phyloP scores from a whole-genome alignment of 768 basidiomycete species.

The Suillus paluster region DNA sequence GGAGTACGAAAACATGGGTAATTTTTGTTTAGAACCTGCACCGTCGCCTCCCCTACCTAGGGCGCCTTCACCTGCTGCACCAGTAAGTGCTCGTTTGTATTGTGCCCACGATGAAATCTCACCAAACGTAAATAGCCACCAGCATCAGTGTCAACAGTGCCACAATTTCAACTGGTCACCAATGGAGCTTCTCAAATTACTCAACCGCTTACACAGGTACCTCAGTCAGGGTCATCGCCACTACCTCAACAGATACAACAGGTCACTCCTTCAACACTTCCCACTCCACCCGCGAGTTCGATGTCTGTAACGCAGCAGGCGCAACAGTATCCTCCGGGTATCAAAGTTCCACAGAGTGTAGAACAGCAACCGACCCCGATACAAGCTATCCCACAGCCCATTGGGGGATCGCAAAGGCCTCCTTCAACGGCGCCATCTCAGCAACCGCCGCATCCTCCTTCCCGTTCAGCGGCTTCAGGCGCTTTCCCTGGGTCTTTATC shows the following conservation, averaged over 20 bases:
- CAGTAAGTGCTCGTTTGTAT: slow-evolving; percentile 40
- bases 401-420: slow-evolving; percentile 53
- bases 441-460: slow-evolving; percentile 37
- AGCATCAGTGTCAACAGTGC: slow-evolving; percentile 37
- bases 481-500: slow-evolving; percentile 86
- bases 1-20: slow-evolving; percentile 26
- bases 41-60: slow-evolving; percentile 49
- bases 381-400: slow-evolving; percentile 35
- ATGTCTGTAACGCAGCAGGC: slow-evolving; percentile 37
- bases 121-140: slow-evolving; percentile 40
- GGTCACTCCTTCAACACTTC: slow-evolving; percentile 16
- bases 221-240: slow-evolving; percentile 48
- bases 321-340: slow-evolving; percentile 72
- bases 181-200: slow-evolving; percentile 37
- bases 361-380: slow-evolving; percentile 41
- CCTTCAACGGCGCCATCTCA: slow-evolving; percentile 55
- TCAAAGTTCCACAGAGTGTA: slow-evolving; percentile 52
- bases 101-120: slow-evolving; percentile 17
- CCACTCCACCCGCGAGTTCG: slow-evolving; percentile 24
- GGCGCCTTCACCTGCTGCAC: slow-evolving; percentile 45
- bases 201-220: slow-evolving; percentile 31
- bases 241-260: slow-evolving; percentile 55
- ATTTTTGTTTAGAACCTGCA: slow-evolving; percentile 42
- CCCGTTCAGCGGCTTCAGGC: slow-evolving; percentile 44
- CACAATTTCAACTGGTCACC: slow-evolving; percentile 39